phyloP scores from a whole-genome alignment of 2,329 filamentous ascomycete species.

The Lasiodiplodia sp. region DNA sequence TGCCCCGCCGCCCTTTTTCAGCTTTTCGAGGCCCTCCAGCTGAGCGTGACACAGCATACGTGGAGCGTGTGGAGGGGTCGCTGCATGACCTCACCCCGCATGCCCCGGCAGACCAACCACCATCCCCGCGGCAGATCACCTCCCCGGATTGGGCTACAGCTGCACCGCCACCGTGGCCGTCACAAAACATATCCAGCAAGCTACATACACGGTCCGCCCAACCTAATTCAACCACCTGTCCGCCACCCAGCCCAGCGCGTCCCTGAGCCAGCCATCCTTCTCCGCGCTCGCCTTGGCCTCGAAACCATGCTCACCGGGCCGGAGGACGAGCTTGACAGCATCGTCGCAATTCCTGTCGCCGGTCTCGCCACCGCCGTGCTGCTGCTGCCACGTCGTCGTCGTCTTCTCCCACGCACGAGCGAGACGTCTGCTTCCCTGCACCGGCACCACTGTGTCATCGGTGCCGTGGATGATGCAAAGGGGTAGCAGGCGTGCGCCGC shows the following conservation, averaged over 20 bases:
- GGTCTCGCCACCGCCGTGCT: background rate
- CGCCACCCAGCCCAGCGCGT: constrained; percentile 35
- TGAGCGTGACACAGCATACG: constrained; percentile 3
- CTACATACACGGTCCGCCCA: background rate
- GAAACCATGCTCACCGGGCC: constrained; percentile 42
- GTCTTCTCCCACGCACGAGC: constrained; percentile 35
- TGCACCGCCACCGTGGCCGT: background rate
- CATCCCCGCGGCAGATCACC: background rate
- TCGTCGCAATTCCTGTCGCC: constrained; percentile 12
- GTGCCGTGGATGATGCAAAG: constrained; percentile 43
- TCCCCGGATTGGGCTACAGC: background rate
- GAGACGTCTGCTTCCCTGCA: constrained; percentile 39
- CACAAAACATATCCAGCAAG: background rate
- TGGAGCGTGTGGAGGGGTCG: background rate
- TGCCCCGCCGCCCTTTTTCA: constrained; percentile 2
- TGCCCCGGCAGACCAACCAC: constrained; percentile 6
- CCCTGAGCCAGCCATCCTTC: constrained; percentile 16
- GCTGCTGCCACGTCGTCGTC: constrained; percentile 9
- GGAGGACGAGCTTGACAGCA: constrained; percentile 34
- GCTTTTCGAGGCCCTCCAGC: background rate
- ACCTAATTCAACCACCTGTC: constrained; percentile 37
- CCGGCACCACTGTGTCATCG: constrained; percentile 39
- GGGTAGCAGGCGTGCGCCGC: constrained; percentile 35
- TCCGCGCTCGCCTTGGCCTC: constrained; percentile 31
- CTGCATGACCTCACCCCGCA: constrained; percentile 12